These are phyloP conservation scores for Thalassiosira profunda DNA, from an alignment of 108 stramenopile species.

Conservation along the genomic window DNA sequence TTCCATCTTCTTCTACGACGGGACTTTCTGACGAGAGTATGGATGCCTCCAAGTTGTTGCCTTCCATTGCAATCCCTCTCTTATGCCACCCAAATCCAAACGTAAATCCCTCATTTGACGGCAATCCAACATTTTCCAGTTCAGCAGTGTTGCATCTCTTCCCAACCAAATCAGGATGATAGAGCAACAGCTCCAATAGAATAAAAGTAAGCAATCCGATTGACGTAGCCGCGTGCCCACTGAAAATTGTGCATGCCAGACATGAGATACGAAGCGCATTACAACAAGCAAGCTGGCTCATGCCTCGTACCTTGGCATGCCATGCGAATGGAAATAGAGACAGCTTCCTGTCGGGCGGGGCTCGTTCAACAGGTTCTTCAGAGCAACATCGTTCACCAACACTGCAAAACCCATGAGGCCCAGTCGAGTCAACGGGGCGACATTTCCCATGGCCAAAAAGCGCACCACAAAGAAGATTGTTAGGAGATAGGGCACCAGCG, in stretches of 20 bases:
- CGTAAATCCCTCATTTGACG: slow-evolving; percentile 7
- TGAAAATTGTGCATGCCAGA: too few species aligned
- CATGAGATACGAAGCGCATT: too few species aligned
- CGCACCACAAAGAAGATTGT: slow-evolving; percentile 5
- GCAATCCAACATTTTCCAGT: too few species aligned
- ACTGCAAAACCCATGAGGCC: slow-evolving; percentile 23
- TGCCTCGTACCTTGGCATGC: slow-evolving; percentile 42
- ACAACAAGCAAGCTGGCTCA: neutral
- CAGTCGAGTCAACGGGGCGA: slow-evolving; percentile 27
- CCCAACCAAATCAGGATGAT: slow-evolving; percentile 43
- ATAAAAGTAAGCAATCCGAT: slow-evolving; percentile 40
- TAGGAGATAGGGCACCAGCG: slow-evolving; percentile 27
- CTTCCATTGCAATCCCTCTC: neutral
- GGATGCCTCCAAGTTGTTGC: neutral
- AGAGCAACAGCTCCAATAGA: slow-evolving; percentile 31
- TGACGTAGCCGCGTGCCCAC: slow-evolving; percentile 42
- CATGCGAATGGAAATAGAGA: slow-evolving; percentile 35
- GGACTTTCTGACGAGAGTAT: neutral
- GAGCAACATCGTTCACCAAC: slow-evolving; percentile 23
- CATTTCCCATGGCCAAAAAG: slow-evolving; percentile 13
- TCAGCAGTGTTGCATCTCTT: neutral
- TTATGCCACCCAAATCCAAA: slow-evolving; percentile 25
- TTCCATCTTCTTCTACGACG: neutral
- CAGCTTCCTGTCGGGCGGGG: slow-evolving; percentile 34
- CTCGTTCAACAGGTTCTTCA: slow-evolving; percentile 28